phyloP scores from a whole-genome alignment of 805 yeast genomes.

The Candida glaebosa region DNA sequence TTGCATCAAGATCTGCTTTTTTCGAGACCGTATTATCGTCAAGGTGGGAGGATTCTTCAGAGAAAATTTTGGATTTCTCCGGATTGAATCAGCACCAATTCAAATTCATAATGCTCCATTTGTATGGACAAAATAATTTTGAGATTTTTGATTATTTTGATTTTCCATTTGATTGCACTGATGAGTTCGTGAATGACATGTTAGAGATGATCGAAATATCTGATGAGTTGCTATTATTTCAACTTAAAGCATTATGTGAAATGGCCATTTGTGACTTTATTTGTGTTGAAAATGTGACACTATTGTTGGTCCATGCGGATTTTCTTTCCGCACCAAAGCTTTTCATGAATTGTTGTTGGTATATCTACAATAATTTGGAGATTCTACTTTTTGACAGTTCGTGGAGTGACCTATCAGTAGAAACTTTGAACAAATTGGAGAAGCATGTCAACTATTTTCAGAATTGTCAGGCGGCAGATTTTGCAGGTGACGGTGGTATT shows the following conservation, averaged over 20 bases:
- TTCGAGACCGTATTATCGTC: constrained; percentile 57
- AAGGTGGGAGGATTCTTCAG: constrained; percentile 45
- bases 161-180: constrained; percentile 15
- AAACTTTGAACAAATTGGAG: constrained; percentile 25
- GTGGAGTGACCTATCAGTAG: constrained; percentile 25
- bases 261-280: constrained; percentile 54
- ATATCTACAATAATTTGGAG: constrained; percentile 62
- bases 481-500: constrained; percentile 16
- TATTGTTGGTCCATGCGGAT: constrained; percentile 54
- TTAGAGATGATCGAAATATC: constrained; percentile 58
- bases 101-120: constrained; percentile 45
- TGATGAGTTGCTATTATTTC: constrained; percentile 60
- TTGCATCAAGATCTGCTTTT: constrained; percentile 57
- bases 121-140: constrained; percentile 53
- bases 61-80: constrained; percentile 35
- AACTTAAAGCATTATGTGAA: constrained; percentile 61
- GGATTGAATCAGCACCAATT: constrained; percentile 44
- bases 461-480: constrained; percentile 23
- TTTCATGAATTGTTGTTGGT: constrained; percentile 62
- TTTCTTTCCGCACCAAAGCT: constrained; percentile 51
- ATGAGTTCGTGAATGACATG: constrained; percentile 49
- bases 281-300: constrained; percentile 55
- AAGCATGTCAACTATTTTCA: constrained; percentile 23
- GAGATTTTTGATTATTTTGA: constrained; percentile 35
- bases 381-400: constrained; percentile 49